Percentiles rank a stretch among this genome's conserved stretches.
Evolutionary conservation across 306 rosid species (phyloP).

Genomic region (Dalbergia cochinchinensis): DNA sequence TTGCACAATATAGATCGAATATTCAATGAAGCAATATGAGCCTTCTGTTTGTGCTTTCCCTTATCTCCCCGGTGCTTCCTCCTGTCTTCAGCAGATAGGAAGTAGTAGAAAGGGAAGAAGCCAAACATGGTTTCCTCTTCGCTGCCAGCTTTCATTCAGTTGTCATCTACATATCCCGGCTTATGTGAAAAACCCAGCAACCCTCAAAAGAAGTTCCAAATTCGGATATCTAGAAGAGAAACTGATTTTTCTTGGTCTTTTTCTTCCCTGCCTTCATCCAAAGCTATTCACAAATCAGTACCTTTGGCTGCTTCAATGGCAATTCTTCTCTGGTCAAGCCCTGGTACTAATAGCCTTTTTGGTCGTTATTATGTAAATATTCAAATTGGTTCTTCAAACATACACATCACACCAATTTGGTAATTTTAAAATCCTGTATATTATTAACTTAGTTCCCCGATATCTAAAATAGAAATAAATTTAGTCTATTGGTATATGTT

Average conservation of each 20-base stretch:
- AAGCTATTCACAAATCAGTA: constrained; percentile 61
- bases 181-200: constrained; percentile 43
- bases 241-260: constrained; percentile 33
- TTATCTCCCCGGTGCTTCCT: constrained; percentile 40
- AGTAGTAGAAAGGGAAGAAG: constrained; percentile 42
- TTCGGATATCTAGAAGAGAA: constrained; percentile 28
- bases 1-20: not conserved
- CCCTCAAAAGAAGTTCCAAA: constrained; percentile 47
- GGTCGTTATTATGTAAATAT: not conserved
- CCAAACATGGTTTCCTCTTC: constrained; percentile 71
- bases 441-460: not conserved
- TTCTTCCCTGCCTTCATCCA: constrained; percentile 45
- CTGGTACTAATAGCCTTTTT: constrained; percentile 56
- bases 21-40: constrained; percentile 30
- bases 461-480: not conserved
- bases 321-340: constrained; percentile 75
- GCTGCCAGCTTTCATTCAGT: constrained; percentile 55
- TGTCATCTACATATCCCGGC: constrained; percentile 42
- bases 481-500: not conserved
- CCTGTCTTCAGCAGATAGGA: not conserved
- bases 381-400: not conserved
- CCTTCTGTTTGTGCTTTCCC: constrained; percentile 45
- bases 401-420: not conserved
- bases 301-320: constrained; percentile 82
- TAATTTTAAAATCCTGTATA: not conserved